A percentile compares a stretch with the other conserved stretches of the same genome.
Conservation (phyloP, 2,329 filamentous ascomycete genomes). For the Lachnellula hyalina region DNA sequence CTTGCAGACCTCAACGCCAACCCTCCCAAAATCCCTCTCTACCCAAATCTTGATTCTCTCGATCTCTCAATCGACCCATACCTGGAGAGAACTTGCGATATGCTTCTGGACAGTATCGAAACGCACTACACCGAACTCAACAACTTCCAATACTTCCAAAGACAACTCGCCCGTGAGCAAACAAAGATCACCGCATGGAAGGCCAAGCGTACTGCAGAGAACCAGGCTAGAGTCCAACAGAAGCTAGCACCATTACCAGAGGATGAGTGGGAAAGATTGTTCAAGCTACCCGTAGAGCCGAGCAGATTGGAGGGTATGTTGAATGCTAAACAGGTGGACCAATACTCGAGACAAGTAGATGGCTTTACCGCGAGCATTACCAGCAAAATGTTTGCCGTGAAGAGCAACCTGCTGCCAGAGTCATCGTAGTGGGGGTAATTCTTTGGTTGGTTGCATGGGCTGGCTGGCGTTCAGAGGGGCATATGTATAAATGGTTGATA, state of each 20-base stretch:
- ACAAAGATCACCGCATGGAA: slow-evolving; percentile 96
- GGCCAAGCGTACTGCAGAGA: slow-evolving; percentile 93
- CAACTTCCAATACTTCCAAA: slow-evolving; percentile 98
- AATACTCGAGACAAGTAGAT: slow-evolving; percentile 96
- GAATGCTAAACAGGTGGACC: slow-evolving; percentile 92
- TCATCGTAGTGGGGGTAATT: slow-evolving; percentile 15
- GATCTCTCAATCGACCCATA: slow-evolving; percentile 95
- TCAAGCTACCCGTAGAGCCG: slow-evolving; percentile 95
- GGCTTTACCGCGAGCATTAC: slow-evolving; percentile 88
- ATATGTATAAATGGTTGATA: slow-evolving; percentile 9
- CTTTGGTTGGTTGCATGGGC: slow-evolving; percentile 19
- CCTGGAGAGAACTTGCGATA: slow-evolving; percentile 96
- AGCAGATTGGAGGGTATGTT: slow-evolving; percentile 89
- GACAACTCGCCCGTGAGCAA: slow-evolving; percentile 89
- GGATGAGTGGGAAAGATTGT: slow-evolving; percentile 96
- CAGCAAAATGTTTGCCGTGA: slow-evolving; percentile 97
- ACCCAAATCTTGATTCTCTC: slow-evolving; percentile 79
- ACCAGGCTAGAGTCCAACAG: slow-evolving; percentile 73
- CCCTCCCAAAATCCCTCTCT: slow-evolving; percentile 59
- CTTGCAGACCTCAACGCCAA: slow-evolving; percentile 71
- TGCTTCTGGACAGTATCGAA: slow-evolving; percentile 94
- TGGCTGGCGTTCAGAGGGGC: slow-evolving; percentile 22
- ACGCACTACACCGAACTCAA: slow-evolving; percentile 97
- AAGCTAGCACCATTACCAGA: slow-evolving; percentile 89
- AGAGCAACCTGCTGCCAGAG: slow-evolving; percentile 58